phyloP scores from a whole-genome alignment of 805 yeast species.

The Jamesozyma spencerorum region DNA sequence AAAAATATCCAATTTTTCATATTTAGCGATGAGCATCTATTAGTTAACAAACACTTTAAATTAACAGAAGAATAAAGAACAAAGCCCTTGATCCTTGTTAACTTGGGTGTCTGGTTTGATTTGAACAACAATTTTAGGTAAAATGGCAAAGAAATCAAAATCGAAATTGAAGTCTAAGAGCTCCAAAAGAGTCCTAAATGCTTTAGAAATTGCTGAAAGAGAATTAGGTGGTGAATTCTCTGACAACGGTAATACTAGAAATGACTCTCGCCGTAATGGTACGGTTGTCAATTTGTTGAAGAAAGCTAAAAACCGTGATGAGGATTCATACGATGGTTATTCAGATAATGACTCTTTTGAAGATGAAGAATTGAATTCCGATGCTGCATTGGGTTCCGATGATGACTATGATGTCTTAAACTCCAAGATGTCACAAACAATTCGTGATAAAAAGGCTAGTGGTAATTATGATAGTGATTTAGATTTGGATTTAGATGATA shows the following conservation, averaged over 20 bases:
- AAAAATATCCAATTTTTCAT: too few species aligned
- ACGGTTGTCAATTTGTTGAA: constrained; percentile 33
- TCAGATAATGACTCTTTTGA: constrained; percentile 33
- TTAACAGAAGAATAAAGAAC: too few species aligned
- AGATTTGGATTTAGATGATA: constrained; percentile 35
- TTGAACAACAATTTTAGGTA: too few species aligned
- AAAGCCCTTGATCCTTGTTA: too few species aligned
- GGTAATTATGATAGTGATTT: constrained; percentile 16
- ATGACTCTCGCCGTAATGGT: constrained; percentile 24
- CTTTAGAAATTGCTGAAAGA: constrained; percentile 41
- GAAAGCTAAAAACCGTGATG: constrained; percentile 7
- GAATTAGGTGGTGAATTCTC: constrained; percentile 29
- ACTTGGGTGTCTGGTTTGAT: too few species aligned
- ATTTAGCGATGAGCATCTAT: too few species aligned
- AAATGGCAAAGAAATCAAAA: constrained; percentile 22
- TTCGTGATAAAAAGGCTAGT: constrained; percentile 46
- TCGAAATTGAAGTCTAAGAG: constrained; percentile 24
- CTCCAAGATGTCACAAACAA: constrained; percentile 59
- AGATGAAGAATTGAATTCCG: constrained; percentile 71
- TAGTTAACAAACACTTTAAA: too few species aligned
- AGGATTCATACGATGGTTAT: constrained; percentile 15
- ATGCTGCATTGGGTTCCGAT: constrained; percentile 80
- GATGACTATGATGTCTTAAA: constrained; percentile 58
- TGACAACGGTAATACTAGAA: constrained; percentile 28
- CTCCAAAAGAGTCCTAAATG: constrained; percentile 37